Evolutionary conservation across 73 alveolate species (phyloP).

Genomic region (Uronychia binucleata): DNA sequence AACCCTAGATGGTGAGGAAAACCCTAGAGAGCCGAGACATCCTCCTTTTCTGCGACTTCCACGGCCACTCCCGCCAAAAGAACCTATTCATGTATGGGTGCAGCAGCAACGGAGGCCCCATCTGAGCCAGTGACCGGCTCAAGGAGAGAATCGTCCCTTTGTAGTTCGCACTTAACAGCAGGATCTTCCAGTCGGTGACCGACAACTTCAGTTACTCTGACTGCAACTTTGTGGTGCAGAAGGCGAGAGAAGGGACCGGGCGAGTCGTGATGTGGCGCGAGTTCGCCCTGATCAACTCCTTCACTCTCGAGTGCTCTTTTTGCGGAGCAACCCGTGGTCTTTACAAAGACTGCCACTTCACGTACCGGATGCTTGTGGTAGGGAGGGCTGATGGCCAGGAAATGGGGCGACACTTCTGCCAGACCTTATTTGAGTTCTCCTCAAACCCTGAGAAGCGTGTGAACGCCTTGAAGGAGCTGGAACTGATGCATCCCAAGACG

Average conservation of each 20-base stretch:
- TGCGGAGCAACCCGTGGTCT: constrained; percentile 41
- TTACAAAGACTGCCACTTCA: constrained; percentile 46
- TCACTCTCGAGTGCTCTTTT: constrained; percentile 49
- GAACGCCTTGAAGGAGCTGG: not conserved
- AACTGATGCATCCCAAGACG: not conserved
- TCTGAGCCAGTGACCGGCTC: constrained; percentile 21
- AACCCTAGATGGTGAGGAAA: constrained; percentile 55
- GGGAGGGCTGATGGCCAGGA: constrained; percentile 3
- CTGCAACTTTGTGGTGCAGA: constrained; percentile 37
- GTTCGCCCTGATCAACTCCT: constrained; percentile 25
- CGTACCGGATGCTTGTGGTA: constrained; percentile 3
- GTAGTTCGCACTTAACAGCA: not conserved
- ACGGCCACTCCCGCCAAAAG: constrained; percentile 73
- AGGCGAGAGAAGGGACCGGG: constrained; percentile 32
- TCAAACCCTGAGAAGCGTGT: not conserved
- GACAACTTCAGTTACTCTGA: constrained; percentile 29
- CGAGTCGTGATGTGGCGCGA: constrained; percentile 57
- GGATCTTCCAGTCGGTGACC: not conserved
- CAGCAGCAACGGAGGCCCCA: constrained; percentile 65
- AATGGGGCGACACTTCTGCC: constrained; percentile 25
- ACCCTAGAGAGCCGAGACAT: constrained; percentile 58
- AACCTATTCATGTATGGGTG: constrained; percentile 63
- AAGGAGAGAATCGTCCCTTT: constrained; percentile 41
- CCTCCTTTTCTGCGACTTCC: constrained; percentile 81
- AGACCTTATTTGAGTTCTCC: constrained; percentile 13